phyloP scores from a whole-genome alignment of 257 asterid species.

The Scutellaria minor region DNA sequence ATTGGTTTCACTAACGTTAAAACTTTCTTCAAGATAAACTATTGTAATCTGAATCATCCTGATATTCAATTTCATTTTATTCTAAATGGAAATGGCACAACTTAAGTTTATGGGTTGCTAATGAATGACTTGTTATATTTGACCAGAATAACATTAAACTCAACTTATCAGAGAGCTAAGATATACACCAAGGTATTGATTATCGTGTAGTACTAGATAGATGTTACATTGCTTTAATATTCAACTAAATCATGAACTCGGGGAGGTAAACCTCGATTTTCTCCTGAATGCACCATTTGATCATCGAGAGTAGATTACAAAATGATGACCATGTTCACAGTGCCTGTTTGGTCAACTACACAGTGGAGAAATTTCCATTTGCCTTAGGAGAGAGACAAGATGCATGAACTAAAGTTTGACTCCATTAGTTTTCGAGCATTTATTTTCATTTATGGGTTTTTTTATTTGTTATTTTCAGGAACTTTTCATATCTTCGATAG shows the following conservation, averaged over 20 bases:
- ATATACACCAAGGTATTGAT: neutral
- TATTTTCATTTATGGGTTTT: neutral
- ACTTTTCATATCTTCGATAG: neutral
- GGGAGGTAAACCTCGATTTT: too few species aligned
- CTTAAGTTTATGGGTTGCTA: neutral
- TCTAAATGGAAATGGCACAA: neutral
- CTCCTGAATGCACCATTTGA: neutral
- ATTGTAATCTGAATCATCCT: neutral
- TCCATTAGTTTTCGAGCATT: neutral
- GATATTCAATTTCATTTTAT: neutral
- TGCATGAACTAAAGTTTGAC: neutral
- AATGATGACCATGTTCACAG: neutral
- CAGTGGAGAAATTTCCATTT: neutral
- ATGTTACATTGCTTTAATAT: neutral
- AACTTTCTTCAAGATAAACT: neutral
- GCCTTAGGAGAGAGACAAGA: slow-evolving; percentile 6
- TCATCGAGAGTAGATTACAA: neutral
- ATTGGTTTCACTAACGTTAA: neutral
- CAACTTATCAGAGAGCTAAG: neutral
- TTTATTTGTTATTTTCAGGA: neutral
- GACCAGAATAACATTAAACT: neutral
- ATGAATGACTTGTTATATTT: neutral
- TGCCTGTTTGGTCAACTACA: slow-evolving; percentile 2
- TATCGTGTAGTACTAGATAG: neutral
- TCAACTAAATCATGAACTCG: neutral